Evolutionary conservation across 2,329 filamentous ascomycete genomes (phyloP).

Genomic region (Pseudofabraea citricarpa): DNA sequence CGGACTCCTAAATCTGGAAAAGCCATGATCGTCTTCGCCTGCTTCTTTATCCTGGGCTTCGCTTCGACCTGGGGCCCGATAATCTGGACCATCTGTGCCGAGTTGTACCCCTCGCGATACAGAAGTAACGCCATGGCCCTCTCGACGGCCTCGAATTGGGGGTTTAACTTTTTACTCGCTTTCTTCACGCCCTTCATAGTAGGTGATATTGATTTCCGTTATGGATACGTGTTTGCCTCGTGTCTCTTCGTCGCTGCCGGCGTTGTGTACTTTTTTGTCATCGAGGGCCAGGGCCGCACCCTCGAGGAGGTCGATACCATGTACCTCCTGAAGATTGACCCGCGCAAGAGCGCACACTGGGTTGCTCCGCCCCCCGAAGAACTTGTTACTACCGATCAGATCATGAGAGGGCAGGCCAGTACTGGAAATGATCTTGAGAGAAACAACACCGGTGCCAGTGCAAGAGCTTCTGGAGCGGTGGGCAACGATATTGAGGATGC

Average conservation of each 20-base stretch:
- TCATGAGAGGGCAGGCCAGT: background rate
- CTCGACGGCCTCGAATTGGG: slow-evolving; percentile 52
- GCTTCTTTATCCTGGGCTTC: slow-evolving; percentile 69
- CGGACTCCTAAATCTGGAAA: slow-evolving; percentile 44
- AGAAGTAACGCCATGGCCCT: slow-evolving; percentile 54
- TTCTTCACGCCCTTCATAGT: slow-evolving; percentile 81
- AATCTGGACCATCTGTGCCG: slow-evolving; percentile 61
- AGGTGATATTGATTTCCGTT: slow-evolving; percentile 49
- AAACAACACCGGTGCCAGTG: background rate
- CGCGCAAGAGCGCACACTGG: background rate
- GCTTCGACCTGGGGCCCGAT: slow-evolving; percentile 65
- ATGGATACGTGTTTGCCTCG: slow-evolving; percentile 69
- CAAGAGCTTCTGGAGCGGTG: too few relatives aligned
- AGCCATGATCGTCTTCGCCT: slow-evolving; percentile 65
- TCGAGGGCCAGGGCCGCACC: slow-evolving; percentile 41
- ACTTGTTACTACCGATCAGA: background rate
- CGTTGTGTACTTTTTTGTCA: slow-evolving; percentile 14
- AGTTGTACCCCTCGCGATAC: slow-evolving; percentile 60
- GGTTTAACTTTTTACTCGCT: slow-evolving; percentile 67
- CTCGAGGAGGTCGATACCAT: slow-evolving; percentile 16
- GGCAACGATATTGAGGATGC: too few relatives aligned
- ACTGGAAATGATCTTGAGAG: background rate
- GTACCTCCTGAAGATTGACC: slow-evolving; percentile 11
- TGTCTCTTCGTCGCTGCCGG: slow-evolving; percentile 59
- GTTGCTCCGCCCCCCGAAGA: background rate